Percentiles rank a stretch among this genome's conserved stretches.
Conservation (phyloP, 192 early-diverging fungal species). For the Neocallimastix lanati region DNA sequence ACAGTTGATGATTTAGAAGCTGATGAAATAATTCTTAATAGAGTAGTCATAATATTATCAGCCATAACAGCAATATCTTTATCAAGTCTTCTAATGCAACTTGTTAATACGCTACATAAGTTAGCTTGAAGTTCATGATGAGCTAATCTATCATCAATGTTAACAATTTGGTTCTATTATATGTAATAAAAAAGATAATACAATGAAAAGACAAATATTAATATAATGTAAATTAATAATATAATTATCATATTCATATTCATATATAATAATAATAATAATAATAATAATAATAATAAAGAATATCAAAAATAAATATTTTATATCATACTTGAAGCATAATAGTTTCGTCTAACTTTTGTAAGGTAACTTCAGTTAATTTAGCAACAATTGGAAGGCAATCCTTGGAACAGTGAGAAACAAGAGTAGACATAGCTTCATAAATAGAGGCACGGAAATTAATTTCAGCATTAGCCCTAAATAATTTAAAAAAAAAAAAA, state of each 20-base stretch:
- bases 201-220: too few species aligned
- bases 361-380: slow-evolving; percentile 55
- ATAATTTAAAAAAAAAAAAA: too few species aligned
- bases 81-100: slow-evolving; percentile 61
- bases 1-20: slow-evolving; percentile 63
- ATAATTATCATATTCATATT: too few species aligned
- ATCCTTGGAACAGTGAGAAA: slow-evolving; percentile 48
- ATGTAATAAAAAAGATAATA: background rate
- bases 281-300: too few species aligned
- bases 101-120: slow-evolving; percentile 76
- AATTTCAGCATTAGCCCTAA: slow-evolving; percentile 47
- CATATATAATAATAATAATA: too few species aligned
- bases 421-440: slow-evolving; percentile 76
- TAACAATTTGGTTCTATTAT: slow-evolving; percentile 53
- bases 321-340: slow-evolving; percentile 15
- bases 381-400: slow-evolving; percentile 54
- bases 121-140: slow-evolving; percentile 82
- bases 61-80: slow-evolving; percentile 51
- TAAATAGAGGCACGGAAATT: slow-evolving; percentile 83
- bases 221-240: too few species aligned
- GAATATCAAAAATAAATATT: too few species aligned
- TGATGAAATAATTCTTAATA: slow-evolving; percentile 54
- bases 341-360: slow-evolving; percentile 61
- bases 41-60: slow-evolving; percentile 75
- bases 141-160: slow-evolving; percentile 58